Base-by-base conservation (phyloP, 2,329 filamentous ascomycete species). In the Penicillium sp. region DNA sequence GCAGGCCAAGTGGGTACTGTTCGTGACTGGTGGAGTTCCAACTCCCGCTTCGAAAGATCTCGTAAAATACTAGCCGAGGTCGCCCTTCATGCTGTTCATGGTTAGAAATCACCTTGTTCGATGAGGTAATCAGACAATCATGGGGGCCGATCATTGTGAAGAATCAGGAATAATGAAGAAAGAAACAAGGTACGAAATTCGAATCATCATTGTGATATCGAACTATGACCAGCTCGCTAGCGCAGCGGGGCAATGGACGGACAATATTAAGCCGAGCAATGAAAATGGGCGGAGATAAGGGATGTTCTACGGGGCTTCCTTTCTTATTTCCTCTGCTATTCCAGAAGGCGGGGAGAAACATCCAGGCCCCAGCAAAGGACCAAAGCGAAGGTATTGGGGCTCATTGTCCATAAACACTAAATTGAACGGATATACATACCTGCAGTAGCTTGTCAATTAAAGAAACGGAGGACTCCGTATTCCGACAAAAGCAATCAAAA, bases 201-300 rank as follows among this genome's bases (percentile, higher is more conserved):
- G n/a, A 10, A 39, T 39, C 14, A 36, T 18, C 40, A 25, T 22
- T 25, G 16, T n/a, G 18, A 46, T 28, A 50, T 46, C 16, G 25
- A 46, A 30, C 4, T 34, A 29, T 50, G 46, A 40, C 38, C 31
- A 43, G 42, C n/a, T 31, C 18, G 28, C 36, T 33, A 22, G 41
- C 16, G 37, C n/a, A 45, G 39, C 36, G 48, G 39, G 38, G 47
- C 41, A 42, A 22, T 22, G 5, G 5, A 3, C 5, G 44, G 13
- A 34, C 16, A 16, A 25, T 37, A 42, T 41, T 14, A 31, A 27
- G 25, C 29, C 31, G 40, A 37, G 34, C 33, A 29, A 39, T 31
- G 46, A 30, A n/a, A n/a, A 40, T 43, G 52, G 45, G 43, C 22
- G 46, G 37, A 55, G 52, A 54, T 52, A 48, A 50, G 49, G 38